phyloP scores from a whole-genome alignment of 768 basidiomycete genomes.

The Psilocybe cubensis region DNA sequence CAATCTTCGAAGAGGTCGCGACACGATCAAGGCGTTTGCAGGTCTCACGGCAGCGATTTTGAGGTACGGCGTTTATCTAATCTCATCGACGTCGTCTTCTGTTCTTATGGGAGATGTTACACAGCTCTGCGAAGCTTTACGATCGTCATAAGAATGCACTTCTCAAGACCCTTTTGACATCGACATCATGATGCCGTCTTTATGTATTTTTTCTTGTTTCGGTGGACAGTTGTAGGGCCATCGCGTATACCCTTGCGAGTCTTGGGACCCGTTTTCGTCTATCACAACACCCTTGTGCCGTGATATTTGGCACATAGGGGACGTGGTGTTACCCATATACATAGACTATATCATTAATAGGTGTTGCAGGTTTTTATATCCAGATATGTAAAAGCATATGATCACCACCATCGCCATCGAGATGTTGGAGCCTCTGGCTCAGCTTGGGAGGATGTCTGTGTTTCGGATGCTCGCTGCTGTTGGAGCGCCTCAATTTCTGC shows the following conservation, averaged over 20 bases:
- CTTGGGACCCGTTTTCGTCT: background rate
- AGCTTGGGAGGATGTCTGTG: background rate
- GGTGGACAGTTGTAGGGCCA: background rate
- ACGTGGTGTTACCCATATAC: background rate
- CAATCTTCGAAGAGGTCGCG: constrained; percentile 61
- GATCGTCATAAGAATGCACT: constrained; percentile 70
- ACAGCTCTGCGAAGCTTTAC: constrained; percentile 64
- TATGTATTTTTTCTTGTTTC: background rate
- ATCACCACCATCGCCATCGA: constrained; percentile 15
- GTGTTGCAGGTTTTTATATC: background rate
- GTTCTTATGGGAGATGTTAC: constrained; percentile 5
- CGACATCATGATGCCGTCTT: constrained; percentile 5
- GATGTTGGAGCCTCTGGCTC: constrained; percentile 2
- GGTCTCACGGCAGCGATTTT: constrained; percentile 74
- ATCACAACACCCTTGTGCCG: constrained; percentile 2
- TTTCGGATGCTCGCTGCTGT: constrained; percentile 25
- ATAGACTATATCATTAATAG: background rate
- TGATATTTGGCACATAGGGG: background rate
- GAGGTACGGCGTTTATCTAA: constrained; percentile 50
- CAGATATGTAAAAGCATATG: background rate
- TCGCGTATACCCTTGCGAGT: constrained; percentile 4
- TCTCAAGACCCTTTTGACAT: constrained; percentile 50
- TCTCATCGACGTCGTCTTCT: constrained; percentile 3
- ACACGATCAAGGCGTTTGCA: constrained; percentile 62
- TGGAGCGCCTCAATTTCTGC: constrained; percentile 54